Base-by-base conservation (phyloP, 257 asterid genomes). In the Nicotiana sylvestris region DNA sequence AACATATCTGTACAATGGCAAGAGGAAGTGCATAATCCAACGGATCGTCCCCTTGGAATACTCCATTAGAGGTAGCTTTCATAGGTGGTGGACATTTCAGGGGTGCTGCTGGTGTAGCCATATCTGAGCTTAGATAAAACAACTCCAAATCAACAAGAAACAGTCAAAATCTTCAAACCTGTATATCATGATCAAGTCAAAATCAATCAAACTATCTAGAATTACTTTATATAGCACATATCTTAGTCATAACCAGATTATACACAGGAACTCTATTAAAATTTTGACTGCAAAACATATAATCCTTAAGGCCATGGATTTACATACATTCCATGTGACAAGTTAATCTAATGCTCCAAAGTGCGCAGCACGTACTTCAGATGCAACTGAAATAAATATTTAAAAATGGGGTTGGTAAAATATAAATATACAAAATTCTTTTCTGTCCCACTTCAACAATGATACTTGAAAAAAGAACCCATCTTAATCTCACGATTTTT, bases 41-140 rank as follows among this genome's bases (percentile, higher is more conserved):
- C 78, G 98, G 98, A 89, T 85, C 77, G 4, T 90, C 95, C 84
- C 97, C 97, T 84, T 94, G 97, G 87, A 94, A 94, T 60, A 83
- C 90, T 66, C 98, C 98, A 35, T 94, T 87, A 2, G 97, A 94
- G 25, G 97, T 90, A 17, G 98, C 97, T 88, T 88, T 91, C 97
- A 94, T 94, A 1, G 93, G 92, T 7, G 88, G 11, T 35, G 89
- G 88, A 82, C 97, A 91, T 77, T 69, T 65, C 6, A 64, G 85
- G 17, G 94, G 86, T 33, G 86, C 81, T 79, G 90, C 89, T 1
- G 91, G 68, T 27, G 80, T 74, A 76, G 91, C 89, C 98, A 92
- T 93, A 37, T 81, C 86, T 49, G 43, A 21, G 12, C 39, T 74
- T 25, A 27, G n/a, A 66, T 77, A 39, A 77, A 85, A 82, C 81